Evolutionary conservation across 768 basidiomycete genomes (phyloP).

Genomic region (Lactifluus pinguis): DNA sequence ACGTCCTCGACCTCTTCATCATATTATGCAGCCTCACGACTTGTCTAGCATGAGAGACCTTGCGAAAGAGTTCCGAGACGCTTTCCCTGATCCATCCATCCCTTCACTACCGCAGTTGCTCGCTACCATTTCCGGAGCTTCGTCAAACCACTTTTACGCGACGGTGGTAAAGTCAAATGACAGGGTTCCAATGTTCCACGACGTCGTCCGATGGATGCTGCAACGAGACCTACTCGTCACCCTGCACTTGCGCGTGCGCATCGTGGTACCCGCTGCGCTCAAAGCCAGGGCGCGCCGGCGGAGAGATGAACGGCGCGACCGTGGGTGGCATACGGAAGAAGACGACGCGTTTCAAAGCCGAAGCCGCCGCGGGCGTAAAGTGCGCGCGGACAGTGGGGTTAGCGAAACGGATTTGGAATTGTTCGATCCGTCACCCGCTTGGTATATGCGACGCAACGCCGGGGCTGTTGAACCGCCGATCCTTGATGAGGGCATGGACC

Average conservation of each 20-base stretch:
- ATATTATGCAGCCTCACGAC: slow-evolving; percentile 9
- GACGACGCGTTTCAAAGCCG: not conserved
- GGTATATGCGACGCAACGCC: slow-evolving; percentile 36
- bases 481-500: slow-evolving; percentile 28
- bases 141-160: slow-evolving; percentile 71
- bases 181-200: slow-evolving; percentile 58
- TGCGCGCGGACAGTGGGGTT: slow-evolving; percentile 1
- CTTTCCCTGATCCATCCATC: slow-evolving; percentile 52
- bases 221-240: slow-evolving; percentile 79
- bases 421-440: slow-evolving; percentile 21
- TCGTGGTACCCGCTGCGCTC: slow-evolving; percentile 68
- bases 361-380: not conserved
- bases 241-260: slow-evolving; percentile 75
- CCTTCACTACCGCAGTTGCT: slow-evolving; percentile 68
- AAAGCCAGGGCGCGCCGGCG: slow-evolving; percentile 55
- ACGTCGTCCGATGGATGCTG: slow-evolving; percentile 87
- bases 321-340: slow-evolving; percentile 27
- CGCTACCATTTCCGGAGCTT: slow-evolving; percentile 60
- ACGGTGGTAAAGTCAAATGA: slow-evolving; percentile 66
- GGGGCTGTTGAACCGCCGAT: slow-evolving; percentile 28
- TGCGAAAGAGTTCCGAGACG: slow-evolving; percentile 47
- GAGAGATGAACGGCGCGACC: slow-evolving; percentile 29
- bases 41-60: slow-evolving; percentile 43
- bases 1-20: slow-evolving; percentile 26
- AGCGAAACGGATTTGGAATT: slow-evolving; percentile 8